Evolutionary conservation across 1,284 basidiomycete genomes (phyloP), one percentile per base, ranked within the genome.

Genomic region (Moesziomyces antarcticus): DNA sequence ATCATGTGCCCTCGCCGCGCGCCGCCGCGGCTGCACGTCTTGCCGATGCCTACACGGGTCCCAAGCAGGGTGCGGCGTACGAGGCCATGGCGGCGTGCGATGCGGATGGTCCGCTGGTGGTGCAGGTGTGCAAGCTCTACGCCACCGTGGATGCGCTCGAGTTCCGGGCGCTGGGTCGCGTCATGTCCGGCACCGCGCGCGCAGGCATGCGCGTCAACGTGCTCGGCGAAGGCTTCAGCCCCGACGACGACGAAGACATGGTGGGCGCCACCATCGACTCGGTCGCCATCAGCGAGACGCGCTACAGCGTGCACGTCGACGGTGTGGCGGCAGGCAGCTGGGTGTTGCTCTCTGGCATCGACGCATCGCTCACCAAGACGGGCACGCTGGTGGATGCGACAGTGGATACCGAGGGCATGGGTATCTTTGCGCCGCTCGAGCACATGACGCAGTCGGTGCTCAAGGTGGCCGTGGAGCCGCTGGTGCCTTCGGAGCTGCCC

Each of bases 191-290:
- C 20, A 96, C 94, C 0, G 86, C 97, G 16, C 87, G 88, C 77
- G 90, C 91, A 73, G 94, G 94, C 6, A 89, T 90, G 86, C 87
- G 90, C 30, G 88, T 99, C 77, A 97, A 96, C 86, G 95, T 99
- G n/a, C 88, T 99, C 11, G 97, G 97, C 59, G 96, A 98, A 85
- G 93, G 93, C 0, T 99, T 94, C 85, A 96, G 94, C 11, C 91
- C 92, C 14, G 95, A 98, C 80, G 97, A 99, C 81, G 96, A 99
- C 85, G 97, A 99, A 85, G 97, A 99, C 83, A 96, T 98, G 93
- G 89, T 91, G 81, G 89, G 90, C 70, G 90, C 90, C n/a, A 88
- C 87, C 3, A 89, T 98, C 7, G 94, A 97, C 76, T 90, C 91
- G 63, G 87, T 98, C 35, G 93, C 93, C 91, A 90, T 98, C 67